phyloP scores from a whole-genome alignment of 306 rosid genomes.

The Cucumis melo region DNA sequence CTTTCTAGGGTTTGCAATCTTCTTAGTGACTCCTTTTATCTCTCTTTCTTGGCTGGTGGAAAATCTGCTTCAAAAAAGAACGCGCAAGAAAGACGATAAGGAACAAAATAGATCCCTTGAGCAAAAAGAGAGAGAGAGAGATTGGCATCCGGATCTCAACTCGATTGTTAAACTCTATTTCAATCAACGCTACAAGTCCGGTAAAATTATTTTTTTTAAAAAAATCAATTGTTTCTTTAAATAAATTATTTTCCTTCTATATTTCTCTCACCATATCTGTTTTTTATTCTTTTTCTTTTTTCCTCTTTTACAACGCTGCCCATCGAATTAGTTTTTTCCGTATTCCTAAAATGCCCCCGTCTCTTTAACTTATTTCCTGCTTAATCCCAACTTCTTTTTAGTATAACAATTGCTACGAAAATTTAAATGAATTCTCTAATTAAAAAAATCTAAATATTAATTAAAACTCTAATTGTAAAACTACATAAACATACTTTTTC shows the following conservation, averaged over 20 bases:
- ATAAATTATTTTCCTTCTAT: not conserved
- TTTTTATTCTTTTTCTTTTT: not conserved
- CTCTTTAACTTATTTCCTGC: not conserved
- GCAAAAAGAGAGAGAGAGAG: slow-evolving; percentile 23
- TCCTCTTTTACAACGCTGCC: not conserved
- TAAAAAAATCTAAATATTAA: no score
- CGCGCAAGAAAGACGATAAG: slow-evolving; percentile 28
- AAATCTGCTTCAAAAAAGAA: slow-evolving; percentile 30
- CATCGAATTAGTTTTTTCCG: not conserved
- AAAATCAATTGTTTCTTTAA: not conserved
- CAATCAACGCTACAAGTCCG: slow-evolving; percentile 48
- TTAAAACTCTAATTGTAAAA: no score
- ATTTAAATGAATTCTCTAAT: no score
- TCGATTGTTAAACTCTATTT: slow-evolving; percentile 11
- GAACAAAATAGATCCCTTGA: slow-evolving; percentile 46
- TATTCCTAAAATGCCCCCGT: not conserved
- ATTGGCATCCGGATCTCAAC: slow-evolving; percentile 59
- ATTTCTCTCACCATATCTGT: not conserved
- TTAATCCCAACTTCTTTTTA: no score
- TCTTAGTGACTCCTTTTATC: slow-evolving; percentile 7
- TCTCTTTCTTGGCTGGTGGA: slow-evolving; percentile 33
- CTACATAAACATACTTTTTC: not conserved
- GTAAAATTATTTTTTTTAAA: no score
- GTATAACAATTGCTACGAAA: no score
- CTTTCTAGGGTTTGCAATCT: slow-evolving; percentile 13